phyloP scores from a whole-genome alignment of 108 stramenopile genomes.

The Schizochytrium sp. region DNA sequence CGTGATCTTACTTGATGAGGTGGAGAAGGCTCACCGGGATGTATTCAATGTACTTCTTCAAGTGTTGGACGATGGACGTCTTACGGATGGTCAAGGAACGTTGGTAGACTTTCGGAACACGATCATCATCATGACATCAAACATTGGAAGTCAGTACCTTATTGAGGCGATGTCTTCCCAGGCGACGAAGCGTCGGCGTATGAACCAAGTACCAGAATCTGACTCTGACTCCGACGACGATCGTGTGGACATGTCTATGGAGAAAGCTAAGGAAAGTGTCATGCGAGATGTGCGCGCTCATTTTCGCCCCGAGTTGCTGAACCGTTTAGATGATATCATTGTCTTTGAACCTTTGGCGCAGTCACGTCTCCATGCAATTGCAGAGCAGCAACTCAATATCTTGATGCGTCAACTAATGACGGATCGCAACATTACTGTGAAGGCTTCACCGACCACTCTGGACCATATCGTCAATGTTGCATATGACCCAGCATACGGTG shows the following conservation, averaged over 20 bases:
- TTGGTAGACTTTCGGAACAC: constrained; percentile 96
- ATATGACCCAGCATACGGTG: constrained; percentile 78
- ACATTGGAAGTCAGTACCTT: constrained; percentile 86
- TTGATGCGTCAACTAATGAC: constrained; percentile 64
- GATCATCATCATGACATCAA: constrained; percentile 92
- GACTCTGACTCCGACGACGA: constrained; percentile 61
- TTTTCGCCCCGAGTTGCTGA: constrained; percentile 97
- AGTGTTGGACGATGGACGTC: constrained; percentile 93
- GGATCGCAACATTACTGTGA: constrained; percentile 71
- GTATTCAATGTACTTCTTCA: constrained; percentile 92
- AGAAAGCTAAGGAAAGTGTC: constrained; percentile 75
- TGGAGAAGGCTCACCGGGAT: constrained; percentile 95
- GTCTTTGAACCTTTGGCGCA: constrained; percentile 90
- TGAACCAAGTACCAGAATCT: not conserved
- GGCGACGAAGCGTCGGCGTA: not conserved
- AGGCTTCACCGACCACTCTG: constrained; percentile 70
- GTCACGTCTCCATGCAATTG: constrained; percentile 84
- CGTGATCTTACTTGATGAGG: constrained; percentile 93
- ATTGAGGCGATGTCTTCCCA: constrained; percentile 69
- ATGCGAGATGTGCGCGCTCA: constrained; percentile 82
- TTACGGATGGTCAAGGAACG: constrained; percentile 92
- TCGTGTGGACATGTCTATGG: constrained; percentile 61
- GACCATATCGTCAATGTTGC: constrained; percentile 71
- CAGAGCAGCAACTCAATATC: constrained; percentile 72
- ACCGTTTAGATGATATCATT: constrained; percentile 94